Base-by-base conservation (phyloP, 768 basidiomycete species). In the Collybia nuda region DNA sequence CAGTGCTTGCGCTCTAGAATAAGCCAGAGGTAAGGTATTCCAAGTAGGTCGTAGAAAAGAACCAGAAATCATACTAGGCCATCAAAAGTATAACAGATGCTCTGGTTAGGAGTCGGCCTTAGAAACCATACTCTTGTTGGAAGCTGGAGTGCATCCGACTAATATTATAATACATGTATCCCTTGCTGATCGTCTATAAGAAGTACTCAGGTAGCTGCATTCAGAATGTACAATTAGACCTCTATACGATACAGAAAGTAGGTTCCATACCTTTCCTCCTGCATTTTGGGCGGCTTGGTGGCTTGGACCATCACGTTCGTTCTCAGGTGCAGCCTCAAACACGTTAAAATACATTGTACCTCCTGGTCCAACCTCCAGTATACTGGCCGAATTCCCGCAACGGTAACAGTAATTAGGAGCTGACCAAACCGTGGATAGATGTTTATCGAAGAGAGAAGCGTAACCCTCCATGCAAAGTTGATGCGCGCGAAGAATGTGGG, bases 401-500 rank as follows among this genome's bases (percentile, higher is more conserved):
- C 97, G 85, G 71, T 98, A 98, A 68, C 96, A 98, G 64, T 98
- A 98, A 65, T 99, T 99, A 35, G 96, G 96, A 35, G 97, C 97
- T 18, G 88, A 92, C 97, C 97, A 99, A 6, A 99, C 97, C 0
- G 97, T 99, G 21, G 92, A 93, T 48, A 99, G 80, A 61, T 92
- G 91, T 56, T 92, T 87, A 67, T 95, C 93, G 58, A 98, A 98
- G 24, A 98, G 78, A n/a, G 93, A 93, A n/a, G 89, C 82, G 67
- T 93, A 98, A 0, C 97, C 97, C 69, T 99, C 97, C 97, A 99
- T 98, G 70, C 97, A 98, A 7, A 99, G 81, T 64, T 99, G 97
- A 67, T 99, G 97, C 19, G 97, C 97, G 19, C 97, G 92, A 19
- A 98, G 82, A 60, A 99, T 97, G 66, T 98, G 96, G 18, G 89